Percentiles rank a stretch among this genome's conserved stretches.
phyloP scores from a whole-genome alignment of 176 grass and related monocot genomes.

The Themeda triandra region DNA sequence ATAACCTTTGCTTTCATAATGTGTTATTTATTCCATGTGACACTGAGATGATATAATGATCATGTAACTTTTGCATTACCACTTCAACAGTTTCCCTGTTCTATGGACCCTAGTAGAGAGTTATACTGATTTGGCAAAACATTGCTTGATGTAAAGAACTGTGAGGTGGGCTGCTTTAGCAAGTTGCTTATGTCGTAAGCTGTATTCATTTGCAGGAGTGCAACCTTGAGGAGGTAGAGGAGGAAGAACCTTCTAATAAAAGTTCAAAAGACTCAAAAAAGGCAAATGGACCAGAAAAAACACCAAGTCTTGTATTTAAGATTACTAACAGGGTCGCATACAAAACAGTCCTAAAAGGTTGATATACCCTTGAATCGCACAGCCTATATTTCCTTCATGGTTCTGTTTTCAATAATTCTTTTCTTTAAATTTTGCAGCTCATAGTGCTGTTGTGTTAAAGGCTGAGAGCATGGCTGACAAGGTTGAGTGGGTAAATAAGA shows the following conservation, averaged over 20 bases:
- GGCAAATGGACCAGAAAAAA: constrained; percentile 77
- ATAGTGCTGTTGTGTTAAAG: constrained; percentile 86
- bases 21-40: neutral
- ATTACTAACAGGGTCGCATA: constrained; percentile 92
- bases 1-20: constrained; percentile 21
- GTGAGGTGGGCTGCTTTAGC: too few relatives aligned
- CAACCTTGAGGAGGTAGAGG: constrained; percentile 93
- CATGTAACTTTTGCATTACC: neutral
- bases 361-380: neutral
- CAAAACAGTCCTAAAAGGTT: constrained; percentile 98
- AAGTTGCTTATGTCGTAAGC: neutral
- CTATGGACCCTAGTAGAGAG: neutral
- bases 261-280: constrained; percentile 89
- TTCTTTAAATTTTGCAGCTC: constrained; percentile 53
- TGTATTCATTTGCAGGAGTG: constrained; percentile 66
- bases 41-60: constrained; percentile 3
- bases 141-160: too few relatives aligned
- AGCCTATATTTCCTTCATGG: neutral
- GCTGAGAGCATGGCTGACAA: constrained; percentile 88
- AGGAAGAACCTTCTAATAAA: constrained; percentile 78
- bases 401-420: constrained; percentile 1
- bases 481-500: constrained; percentile 92
- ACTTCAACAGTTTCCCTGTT: neutral
- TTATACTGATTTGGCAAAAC: neutral
- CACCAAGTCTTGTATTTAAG: constrained; percentile 78